Evolutionary conservation across 148 eudicot genomes (phyloP).

Genomic region (Rhododendron mucronatum): DNA sequence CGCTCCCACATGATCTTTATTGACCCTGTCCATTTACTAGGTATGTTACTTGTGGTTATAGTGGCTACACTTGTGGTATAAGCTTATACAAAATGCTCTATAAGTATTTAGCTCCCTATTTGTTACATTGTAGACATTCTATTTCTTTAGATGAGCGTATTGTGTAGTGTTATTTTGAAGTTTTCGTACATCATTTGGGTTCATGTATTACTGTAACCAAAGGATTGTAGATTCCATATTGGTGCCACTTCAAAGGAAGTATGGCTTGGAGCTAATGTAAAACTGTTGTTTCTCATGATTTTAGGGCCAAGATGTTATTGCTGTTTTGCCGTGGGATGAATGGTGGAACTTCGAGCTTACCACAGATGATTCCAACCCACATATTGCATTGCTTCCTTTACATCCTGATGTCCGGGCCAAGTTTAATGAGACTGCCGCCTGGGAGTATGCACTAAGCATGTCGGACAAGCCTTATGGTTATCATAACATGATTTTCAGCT

Average conservation of each 20-base stretch:
- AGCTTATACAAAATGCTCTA: neutral
- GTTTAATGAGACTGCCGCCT: constrained; percentile 85
- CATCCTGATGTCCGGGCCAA: constrained; percentile 77
- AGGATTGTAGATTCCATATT: neutral
- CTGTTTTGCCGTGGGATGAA: constrained; percentile 89
- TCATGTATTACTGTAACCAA: neutral
- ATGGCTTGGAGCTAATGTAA: neutral
- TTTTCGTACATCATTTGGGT: neutral
- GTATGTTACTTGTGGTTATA: neutral
- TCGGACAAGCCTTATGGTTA: constrained; percentile 81
- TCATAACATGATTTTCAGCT: constrained; percentile 91
- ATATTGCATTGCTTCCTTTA: constrained; percentile 89
- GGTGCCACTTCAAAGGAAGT: neutral
- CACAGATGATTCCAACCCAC: constrained; percentile 77
- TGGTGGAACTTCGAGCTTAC: constrained; percentile 93
- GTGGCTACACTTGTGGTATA: neutral
- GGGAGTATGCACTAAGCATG: constrained; percentile 95
- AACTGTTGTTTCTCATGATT: neutral
- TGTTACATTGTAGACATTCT: neutral
- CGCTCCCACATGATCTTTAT: neutral
- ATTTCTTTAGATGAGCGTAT: neutral
- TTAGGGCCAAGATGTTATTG: constrained; percentile 87
- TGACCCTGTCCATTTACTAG: neutral
- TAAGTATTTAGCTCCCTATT: neutral
- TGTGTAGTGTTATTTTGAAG: neutral